Evolutionary conservation across 2,329 filamentous ascomycete genomes (phyloP), one percentile per base, ranked within the genome.

Genomic region (Atkinsonella texensis): DNA sequence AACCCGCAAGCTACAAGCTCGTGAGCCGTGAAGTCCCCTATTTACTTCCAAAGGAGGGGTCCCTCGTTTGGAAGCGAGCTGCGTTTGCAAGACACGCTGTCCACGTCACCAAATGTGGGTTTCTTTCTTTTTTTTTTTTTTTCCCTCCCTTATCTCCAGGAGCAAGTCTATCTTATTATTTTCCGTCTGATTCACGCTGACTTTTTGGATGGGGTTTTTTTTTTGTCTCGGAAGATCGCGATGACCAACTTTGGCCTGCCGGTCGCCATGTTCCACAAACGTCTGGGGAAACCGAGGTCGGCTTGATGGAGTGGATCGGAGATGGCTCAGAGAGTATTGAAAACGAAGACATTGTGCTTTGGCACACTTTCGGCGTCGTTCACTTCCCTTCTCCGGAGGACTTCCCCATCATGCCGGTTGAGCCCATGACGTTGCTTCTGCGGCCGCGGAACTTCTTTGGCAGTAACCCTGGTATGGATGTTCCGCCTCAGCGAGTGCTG

Each of bases 281-380:
- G 8, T 88, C 84, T 0, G 89, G 89, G 60, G 83, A 89, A 57
- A 85, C 85, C 0, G 85, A 84, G 0, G 69, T 71, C 42, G 88
- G 88, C 33, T 71, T 94, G 2, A 84, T 85, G 0, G 75, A 82
- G 58, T 91, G 87, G 88, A 84, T 93, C 58, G 81, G 80, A 23
- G 80, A 89, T 54, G 82, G 85, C 12, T 71, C 70, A 45, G 80
- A 78, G 52, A 77, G 73, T 28, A 82, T 95, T 58, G 86, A 85
- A 51, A 85, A 95, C 72, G 87, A 83, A 0, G 87, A 96, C 64
- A 71, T 95, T 32, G 89, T 96, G 1, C 77, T 95, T 15, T 96
- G 89, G 89, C 89, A 95, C 70, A 95, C 89, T 0, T 96, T 95
- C 62, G 90, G 90, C 38, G 75, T 95, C 38, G 91, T 85, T 0